phyloP scores from a whole-genome alignment of 768 basidiomycete genomes.

The Coprinopsis marcescibilis region DNA sequence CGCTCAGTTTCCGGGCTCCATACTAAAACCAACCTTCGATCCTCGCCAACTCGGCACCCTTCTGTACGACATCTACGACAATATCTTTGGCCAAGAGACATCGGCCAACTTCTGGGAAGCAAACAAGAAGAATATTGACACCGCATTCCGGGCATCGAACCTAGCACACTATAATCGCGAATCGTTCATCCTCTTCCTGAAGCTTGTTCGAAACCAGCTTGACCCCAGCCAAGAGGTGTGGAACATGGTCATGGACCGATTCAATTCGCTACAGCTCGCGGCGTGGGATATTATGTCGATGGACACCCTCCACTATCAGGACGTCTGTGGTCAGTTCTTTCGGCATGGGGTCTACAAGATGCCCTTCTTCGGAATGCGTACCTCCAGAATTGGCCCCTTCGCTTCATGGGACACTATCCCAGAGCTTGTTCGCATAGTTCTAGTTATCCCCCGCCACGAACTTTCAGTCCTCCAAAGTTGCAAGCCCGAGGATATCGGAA shows the following conservation, averaged over 20 bases:
- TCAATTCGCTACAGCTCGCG: no score
- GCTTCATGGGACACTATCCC: conserved; percentile 26
- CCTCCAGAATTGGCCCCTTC: conserved; percentile 16
- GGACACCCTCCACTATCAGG: no score
- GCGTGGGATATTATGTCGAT: no score
- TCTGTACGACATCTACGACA: conserved; percentile 32
- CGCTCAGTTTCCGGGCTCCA: not conserved
- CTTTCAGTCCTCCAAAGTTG: conserved; percentile 22
- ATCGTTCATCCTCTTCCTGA: no score
- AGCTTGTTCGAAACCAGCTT: no score
- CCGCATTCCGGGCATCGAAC: no score
- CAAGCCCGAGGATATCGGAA: conserved; percentile 18
- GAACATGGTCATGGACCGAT: no score
- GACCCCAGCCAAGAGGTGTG: no score
- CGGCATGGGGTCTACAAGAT: conserved; percentile 28
- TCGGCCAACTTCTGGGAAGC: conserved; percentile 12
- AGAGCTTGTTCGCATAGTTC: conserved; percentile 27
- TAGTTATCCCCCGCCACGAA: conserved; percentile 26
- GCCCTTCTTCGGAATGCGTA: not conserved
- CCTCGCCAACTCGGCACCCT: conserved; percentile 25
- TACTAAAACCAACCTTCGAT: conserved; percentile 16
- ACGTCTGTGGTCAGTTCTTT: no score
- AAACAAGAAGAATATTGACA: conserved; percentile 13
- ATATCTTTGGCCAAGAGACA: conserved; percentile 30
- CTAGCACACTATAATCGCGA: no score